Conservation (phyloP, 495 filamentous ascomycete species). For the Penicillium crystallinum region DNA sequence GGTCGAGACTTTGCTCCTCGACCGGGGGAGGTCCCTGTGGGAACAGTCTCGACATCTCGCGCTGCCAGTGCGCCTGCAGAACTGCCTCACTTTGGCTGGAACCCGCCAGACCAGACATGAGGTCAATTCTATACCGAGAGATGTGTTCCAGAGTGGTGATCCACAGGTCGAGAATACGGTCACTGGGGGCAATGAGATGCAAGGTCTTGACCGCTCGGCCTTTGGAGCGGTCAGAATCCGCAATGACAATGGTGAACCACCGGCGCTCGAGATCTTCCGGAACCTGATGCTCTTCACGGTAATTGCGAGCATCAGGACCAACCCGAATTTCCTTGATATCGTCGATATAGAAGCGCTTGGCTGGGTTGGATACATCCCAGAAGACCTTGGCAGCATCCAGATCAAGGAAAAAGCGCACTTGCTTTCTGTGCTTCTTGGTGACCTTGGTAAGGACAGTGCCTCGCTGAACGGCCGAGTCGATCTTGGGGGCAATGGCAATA, state of each 20-base stretch:
- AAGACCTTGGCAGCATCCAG: conserved; percentile 74
- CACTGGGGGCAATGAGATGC: conserved; percentile 73
- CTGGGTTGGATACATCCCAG: conserved; percentile 75
- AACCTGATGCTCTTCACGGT: conserved; percentile 76
- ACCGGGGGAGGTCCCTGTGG: conserved; percentile 47
- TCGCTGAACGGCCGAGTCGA: conserved; percentile 63
- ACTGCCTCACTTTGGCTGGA: conserved; percentile 70
- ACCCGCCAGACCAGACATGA: conserved; percentile 80
- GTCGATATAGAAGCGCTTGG: conserved; percentile 86
- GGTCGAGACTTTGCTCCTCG: conserved; percentile 66
- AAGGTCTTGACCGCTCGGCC: conserved; percentile 66
- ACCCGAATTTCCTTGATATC: conserved; percentile 87
- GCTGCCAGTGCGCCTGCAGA: conserved; percentile 74
- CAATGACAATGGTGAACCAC: conserved; percentile 88
- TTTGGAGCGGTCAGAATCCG: conserved; percentile 61
- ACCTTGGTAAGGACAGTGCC: conserved; percentile 76
- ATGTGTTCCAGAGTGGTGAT: conserved; percentile 73
- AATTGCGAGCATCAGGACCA: conserved; percentile 81
- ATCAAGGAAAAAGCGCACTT: conserved; percentile 72
- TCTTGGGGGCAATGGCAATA: conserved; percentile 58
- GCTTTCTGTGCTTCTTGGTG: conserved; percentile 72
- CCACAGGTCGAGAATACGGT: conserved; percentile 69
- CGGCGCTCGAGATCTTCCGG: conserved; percentile 55
- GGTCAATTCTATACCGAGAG: conserved; percentile 73
- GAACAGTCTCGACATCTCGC: conserved; percentile 72